Evolutionary conservation across 805 yeast species (phyloP).

Genomic region (Nakazawaea laoshanensis): DNA sequence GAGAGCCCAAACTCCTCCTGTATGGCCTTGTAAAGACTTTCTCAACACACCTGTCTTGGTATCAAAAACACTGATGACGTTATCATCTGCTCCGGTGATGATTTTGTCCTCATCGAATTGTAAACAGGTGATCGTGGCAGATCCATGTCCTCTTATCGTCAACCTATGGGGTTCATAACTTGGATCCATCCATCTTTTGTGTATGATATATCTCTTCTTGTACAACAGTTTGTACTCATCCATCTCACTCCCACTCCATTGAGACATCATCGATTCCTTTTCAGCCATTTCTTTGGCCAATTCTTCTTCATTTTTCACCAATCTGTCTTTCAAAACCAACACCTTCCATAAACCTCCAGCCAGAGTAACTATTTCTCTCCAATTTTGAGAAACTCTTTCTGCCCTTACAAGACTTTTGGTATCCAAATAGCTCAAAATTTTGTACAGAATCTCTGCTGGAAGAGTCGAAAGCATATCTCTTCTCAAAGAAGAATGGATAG

Average conservation of each 20-base stretch:
- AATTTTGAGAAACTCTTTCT: constrained; percentile 55
- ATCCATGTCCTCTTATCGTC: constrained; percentile 61
- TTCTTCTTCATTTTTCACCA: constrained; percentile 36
- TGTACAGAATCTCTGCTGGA: constrained; percentile 68
- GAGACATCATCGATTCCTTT: constrained; percentile 4
- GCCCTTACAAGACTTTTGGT: constrained; percentile 50
- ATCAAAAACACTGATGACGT: constrained; percentile 71
- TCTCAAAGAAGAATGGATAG: constrained; percentile 46
- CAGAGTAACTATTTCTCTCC: constrained; percentile 60
- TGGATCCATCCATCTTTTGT: constrained; percentile 77
- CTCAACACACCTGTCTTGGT: constrained; percentile 62
- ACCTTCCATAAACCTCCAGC: constrained; percentile 64
- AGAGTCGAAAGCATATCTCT: constrained; percentile 65
- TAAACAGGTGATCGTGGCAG: constrained; percentile 81
- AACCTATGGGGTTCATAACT: constrained; percentile 57
- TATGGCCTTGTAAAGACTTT: constrained; percentile 72
- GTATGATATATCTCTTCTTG: constrained; percentile 48
- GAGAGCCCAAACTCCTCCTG: constrained; percentile 98
- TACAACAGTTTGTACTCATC: constrained; percentile 43
- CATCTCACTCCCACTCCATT: constrained; percentile 13
- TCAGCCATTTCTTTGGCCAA: constrained; percentile 21
- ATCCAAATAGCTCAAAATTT: constrained; percentile 60
- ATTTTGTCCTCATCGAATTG: constrained; percentile 88
- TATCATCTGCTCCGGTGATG: constrained; percentile 89
- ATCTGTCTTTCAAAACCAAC: constrained; percentile 52